These are phyloP conservation scores for Hypoxylon perforatum DNA, from an alignment of 495 filamentous ascomycete genomes.

Conservation along the genomic window DNA sequence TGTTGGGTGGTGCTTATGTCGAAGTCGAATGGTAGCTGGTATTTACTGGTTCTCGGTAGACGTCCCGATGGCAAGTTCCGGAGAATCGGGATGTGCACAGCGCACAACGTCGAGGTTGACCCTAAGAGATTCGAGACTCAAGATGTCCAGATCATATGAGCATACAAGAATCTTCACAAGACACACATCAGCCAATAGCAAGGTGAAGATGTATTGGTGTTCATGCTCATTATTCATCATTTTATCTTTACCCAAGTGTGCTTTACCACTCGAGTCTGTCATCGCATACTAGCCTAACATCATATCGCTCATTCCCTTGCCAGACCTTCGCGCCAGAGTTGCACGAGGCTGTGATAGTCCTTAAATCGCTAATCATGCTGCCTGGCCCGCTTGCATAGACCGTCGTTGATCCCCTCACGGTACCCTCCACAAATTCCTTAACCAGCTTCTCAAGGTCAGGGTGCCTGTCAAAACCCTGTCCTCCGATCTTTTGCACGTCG, in stretches of 20 bases:
- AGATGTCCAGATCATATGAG: constrained; percentile 20
- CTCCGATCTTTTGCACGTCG: constrained; percentile 38
- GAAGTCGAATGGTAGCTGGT: constrained; percentile 10
- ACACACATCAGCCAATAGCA: neutral
- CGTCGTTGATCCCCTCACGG: constrained; percentile 58
- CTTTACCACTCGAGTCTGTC: constrained; percentile 57
- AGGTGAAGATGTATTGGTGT: neutral
- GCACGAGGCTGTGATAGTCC: constrained; percentile 62
- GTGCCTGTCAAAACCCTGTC: constrained; percentile 39
- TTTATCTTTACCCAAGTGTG: constrained; percentile 3
- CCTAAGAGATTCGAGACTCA: constrained; percentile 20
- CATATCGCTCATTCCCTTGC: constrained; percentile 64
- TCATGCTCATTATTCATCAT: constrained; percentile 19
- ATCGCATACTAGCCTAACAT: constrained; percentile 69
- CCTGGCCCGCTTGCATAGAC: constrained; percentile 72
- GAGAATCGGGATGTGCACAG: constrained; percentile 23
- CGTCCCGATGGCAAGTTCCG: constrained; percentile 14
- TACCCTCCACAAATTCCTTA: constrained; percentile 49
- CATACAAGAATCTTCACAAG: neutral
- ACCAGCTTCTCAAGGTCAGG: constrained; percentile 52
- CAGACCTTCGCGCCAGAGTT: constrained; percentile 64
- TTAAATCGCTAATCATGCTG: constrained; percentile 67
- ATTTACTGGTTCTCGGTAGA: constrained; percentile 26
- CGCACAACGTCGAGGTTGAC: constrained; percentile 9
- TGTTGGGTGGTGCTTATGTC: constrained; percentile 27